Evolutionary conservation across 441 rosid species (phyloP).

Genomic region (Adansonia rubrostipa): DNA sequence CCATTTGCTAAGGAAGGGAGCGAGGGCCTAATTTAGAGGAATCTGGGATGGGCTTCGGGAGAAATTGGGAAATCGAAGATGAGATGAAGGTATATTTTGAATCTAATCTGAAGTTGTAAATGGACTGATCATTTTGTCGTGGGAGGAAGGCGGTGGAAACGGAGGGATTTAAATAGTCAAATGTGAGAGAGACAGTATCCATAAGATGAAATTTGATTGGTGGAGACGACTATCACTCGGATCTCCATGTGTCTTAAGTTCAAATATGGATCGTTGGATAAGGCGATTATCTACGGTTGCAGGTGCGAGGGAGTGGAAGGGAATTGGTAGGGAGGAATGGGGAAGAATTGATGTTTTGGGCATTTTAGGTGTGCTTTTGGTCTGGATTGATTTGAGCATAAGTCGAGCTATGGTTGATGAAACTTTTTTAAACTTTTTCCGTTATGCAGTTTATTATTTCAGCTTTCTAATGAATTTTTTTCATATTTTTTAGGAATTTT

Average conservation of each 20-base stretch:
- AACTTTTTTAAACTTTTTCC: slow-evolving; percentile 35
- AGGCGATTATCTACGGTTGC: slow-evolving; percentile 49
- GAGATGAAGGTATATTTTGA: background rate
- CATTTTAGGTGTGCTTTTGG: slow-evolving; percentile 71
- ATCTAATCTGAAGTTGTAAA: background rate
- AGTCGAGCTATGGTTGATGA: slow-evolving; percentile 31
- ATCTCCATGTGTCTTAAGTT: slow-evolving; percentile 49
- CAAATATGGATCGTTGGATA: slow-evolving; percentile 70
- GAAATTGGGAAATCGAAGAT: background rate
- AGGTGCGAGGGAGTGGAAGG: slow-evolving; percentile 14
- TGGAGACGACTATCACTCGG: slow-evolving; percentile 45
- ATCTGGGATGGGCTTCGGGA: too few relatives aligned
- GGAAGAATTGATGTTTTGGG: slow-evolving; percentile 27
- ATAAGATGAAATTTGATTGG: slow-evolving; percentile 61
- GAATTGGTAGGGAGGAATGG: slow-evolving; percentile 31
- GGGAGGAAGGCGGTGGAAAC: slow-evolving; percentile 29
- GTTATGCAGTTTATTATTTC: slow-evolving; percentile 41
- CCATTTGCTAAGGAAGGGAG: slow-evolving; percentile 33
- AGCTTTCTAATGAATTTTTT: slow-evolving; percentile 54
- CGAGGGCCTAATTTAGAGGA: background rate
- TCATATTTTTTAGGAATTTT: background rate
- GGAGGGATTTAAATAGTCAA: slow-evolving; percentile 65
- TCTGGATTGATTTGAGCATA: slow-evolving; percentile 39
- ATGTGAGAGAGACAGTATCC: slow-evolving; percentile 39
- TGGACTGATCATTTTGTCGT: slow-evolving; percentile 12